Evolutionary conservation across 2,329 filamentous ascomycete species (phyloP), one percentile per base, ranked within the genome.

Genomic region (Botrytis galanthina): DNA sequence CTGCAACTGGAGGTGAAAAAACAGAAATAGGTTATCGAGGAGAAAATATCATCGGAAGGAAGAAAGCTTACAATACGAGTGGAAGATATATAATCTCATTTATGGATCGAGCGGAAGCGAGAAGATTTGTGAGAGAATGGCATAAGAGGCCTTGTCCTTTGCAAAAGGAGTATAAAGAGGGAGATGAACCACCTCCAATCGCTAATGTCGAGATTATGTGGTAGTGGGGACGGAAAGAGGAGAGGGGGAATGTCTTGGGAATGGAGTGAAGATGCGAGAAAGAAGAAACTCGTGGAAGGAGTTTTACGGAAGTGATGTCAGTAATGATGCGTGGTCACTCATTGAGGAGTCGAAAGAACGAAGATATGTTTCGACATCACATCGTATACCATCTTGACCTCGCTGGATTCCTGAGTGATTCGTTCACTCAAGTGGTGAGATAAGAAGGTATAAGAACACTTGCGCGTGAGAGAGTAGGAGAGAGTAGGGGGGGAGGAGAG

Each of bases 101-200:
- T 67, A 78, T 75, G 60, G 77, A 81, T 71, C 73, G 75, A 26
- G 73, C 79, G 32, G 81, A 82, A 73, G 81, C 81, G 26, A 74
- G 83, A 71, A 81, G 85, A 75, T 88, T 88, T 80, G 83, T 84
- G 5, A 78, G 82, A 66, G 81, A 84, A 73, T 90, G 87, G 87
- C 86, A 89, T 81, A 80, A 84, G 59, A 82, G 83, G 70, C 81
- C 82, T 37, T 81, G 88, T 76, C 83, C 83, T 35, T 39, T 71
- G 48, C 68, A 66, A 12, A 75, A 73, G 26, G 75, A 74, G 77
- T 79, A 76, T 73, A 80, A 78, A 42, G 69, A 59, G 35, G 82
- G 83, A 71, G 83, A 83, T 73, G 81, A 82, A 71, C 75, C 81
- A 39, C 77, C 80, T 61, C 80, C 82, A 32, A 81, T 85, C 73